A percentile compares a stretch with the other conserved stretches of the same genome.
phyloP scores from a whole-genome alignment of 23 red algal genomes.

The Gracilaria vermiculophylla region DNA sequence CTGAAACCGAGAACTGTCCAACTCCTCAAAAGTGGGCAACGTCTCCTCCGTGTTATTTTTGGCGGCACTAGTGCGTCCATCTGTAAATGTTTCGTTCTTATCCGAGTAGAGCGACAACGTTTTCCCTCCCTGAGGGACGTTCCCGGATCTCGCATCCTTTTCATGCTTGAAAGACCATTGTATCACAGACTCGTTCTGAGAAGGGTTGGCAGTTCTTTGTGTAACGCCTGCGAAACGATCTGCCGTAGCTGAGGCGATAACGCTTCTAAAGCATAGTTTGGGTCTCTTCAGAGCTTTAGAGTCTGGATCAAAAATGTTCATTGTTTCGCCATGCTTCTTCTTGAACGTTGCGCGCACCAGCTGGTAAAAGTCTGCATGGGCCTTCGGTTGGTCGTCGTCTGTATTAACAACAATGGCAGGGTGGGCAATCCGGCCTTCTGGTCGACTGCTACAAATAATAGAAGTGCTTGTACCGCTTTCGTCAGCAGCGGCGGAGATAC shows the following conservation, averaged over 20 bases:
- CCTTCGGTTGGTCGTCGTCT: background rate
- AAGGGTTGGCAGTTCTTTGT: background rate
- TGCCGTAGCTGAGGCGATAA: background rate
- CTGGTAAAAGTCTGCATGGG: constrained; percentile 7
- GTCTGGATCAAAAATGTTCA: constrained; percentile 17
- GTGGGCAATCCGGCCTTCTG: constrained; percentile 41
- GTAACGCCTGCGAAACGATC: background rate
- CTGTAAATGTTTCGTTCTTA: background rate
- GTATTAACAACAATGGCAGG: constrained; percentile 31
- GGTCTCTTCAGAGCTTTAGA: constrained; percentile 13
- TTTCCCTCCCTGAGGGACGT: background rate
- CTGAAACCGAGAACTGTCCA: background rate
- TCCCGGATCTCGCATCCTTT: background rate
- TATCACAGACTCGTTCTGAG: background rate
- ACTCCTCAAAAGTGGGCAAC: background rate
- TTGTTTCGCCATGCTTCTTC: constrained; percentile 26
- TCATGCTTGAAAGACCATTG: background rate
- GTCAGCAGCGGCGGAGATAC: background rate
- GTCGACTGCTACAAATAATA: constrained; percentile 17
- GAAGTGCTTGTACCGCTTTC: background rate
- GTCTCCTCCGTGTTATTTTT: background rate
- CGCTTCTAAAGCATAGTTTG: constrained; percentile 31
- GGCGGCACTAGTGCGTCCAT: too few species aligned
- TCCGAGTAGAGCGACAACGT: background rate
- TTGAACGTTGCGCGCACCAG: background rate